Conservation (phyloP, 352 stramenopile species). For the Aphanomyces stellatus region DNA sequence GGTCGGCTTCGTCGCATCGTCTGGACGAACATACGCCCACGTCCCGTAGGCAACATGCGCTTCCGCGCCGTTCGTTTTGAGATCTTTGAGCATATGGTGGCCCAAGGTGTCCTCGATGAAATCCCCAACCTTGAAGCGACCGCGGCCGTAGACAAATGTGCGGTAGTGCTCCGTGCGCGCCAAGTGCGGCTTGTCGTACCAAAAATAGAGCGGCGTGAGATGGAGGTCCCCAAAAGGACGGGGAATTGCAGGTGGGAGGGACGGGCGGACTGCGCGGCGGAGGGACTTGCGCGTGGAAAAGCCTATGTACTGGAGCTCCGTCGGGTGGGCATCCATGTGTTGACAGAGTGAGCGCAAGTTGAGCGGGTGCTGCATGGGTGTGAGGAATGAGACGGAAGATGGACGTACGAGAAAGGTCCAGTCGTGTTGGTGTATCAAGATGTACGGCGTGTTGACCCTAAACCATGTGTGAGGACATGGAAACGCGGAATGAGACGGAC, state of each 20-base stretch:
- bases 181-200: slow-evolving; percentile 19
- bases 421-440: slow-evolving; percentile 18
- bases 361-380: neutral
- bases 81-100: slow-evolving; percentile 5
- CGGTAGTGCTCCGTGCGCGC: slow-evolving; percentile 10
- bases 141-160: slow-evolving; percentile 12
- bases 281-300: slow-evolving; percentile 17
- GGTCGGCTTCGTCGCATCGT: neutral
- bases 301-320: slow-evolving; percentile 11
- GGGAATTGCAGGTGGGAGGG: neutral
- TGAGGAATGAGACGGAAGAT: neutral
- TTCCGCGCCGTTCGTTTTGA: neutral
- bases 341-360: neutral
- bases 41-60: slow-evolving; percentile 9
- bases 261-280: neutral
- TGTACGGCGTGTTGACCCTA: slow-evolving; percentile 12
- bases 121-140: slow-evolving; percentile 9
- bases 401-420: slow-evolving; percentile 15
- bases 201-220: slow-evolving; percentile 17
- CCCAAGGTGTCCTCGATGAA: slow-evolving; percentile 20
- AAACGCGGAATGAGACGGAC: no score
- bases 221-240: neutral
- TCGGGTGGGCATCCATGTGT: neutral
- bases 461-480: no score
- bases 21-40: slow-evolving; percentile 1